Percentiles rank a stretch among this genome's conserved stretches.
phyloP scores from a whole-genome alignment of 805 yeast species.

The Alloascoidea africana region DNA sequence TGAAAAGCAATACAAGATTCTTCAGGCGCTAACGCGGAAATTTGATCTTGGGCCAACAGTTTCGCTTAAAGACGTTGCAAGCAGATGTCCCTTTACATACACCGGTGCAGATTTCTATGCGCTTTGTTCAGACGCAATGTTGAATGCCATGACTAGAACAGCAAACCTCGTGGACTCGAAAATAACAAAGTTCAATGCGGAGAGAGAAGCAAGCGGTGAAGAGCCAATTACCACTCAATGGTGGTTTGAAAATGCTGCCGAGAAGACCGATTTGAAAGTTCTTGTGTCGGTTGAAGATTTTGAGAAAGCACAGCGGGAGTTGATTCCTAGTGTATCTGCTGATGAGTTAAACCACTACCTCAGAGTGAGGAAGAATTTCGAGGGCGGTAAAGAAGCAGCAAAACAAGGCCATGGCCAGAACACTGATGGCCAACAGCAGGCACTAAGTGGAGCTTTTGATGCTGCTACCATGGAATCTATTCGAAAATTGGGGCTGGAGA shows the following conservation, averaged over 20 bases:
- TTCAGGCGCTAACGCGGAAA: slow-evolving; percentile 81
- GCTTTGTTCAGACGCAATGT: slow-evolving; percentile 86
- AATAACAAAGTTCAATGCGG: slow-evolving; percentile 34
- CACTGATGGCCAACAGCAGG: no score
- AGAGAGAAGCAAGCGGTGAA: slow-evolving; percentile 14
- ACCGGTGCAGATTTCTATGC: slow-evolving; percentile 99
- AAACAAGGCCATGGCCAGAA: no score
- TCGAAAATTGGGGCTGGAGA: no score
- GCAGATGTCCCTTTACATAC: slow-evolving; percentile 69
- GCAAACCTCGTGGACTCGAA: slow-evolving; percentile 64
- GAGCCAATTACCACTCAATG: slow-evolving; percentile 50
- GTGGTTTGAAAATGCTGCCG: slow-evolving; percentile 84
- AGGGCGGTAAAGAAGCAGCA: slow-evolving; percentile 36
- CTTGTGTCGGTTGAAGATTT: slow-evolving; percentile 62
- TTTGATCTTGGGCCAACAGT: slow-evolving; percentile 48
- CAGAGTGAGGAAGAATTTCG: slow-evolving; percentile 67
- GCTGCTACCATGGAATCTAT: no score
- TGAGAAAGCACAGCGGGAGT: slow-evolving; percentile 51
- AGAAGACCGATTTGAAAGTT: slow-evolving; percentile 50
- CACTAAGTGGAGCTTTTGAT: no score
- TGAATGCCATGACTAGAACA: slow-evolving; percentile 88
- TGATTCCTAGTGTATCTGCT: slow-evolving; percentile 75
- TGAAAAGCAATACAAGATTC: slow-evolving; percentile 72
- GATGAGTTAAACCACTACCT: slow-evolving; percentile 79
- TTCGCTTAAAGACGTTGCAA: slow-evolving; percentile 42